These are phyloP conservation scores for Cupressus sempervirens DNA, from an alignment of 75 land plant species.

Conservation along the genomic window DNA sequence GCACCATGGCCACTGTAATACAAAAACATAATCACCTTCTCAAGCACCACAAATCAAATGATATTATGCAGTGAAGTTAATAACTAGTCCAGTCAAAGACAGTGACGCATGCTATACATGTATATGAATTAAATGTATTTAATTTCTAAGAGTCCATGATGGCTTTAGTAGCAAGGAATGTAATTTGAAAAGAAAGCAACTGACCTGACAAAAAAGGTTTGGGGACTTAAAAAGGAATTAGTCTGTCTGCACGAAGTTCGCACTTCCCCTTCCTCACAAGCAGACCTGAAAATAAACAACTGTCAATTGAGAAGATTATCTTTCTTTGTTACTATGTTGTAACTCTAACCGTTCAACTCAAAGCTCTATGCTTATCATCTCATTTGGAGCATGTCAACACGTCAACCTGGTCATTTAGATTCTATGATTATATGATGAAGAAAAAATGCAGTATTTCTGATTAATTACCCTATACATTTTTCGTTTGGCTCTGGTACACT, in stretches of 20 bases:
- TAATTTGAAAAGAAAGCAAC: background rate
- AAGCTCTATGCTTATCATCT: background rate
- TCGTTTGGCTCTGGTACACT: constrained; percentile 2
- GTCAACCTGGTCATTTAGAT: background rate
- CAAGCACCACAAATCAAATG: background rate
- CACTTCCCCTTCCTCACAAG: constrained; percentile 13
- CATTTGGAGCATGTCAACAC: background rate
- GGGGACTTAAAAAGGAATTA: constrained; percentile 9
- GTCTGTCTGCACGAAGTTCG: constrained; percentile 22
- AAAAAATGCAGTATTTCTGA: background rate
- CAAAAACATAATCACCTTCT: background rate
- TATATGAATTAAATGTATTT: background rate
- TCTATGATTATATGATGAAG: background rate
- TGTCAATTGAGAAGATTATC: background rate
- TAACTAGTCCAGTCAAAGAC: background rate
- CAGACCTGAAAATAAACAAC: constrained; percentile 11
- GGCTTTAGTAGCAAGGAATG: background rate
- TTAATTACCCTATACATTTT: background rate
- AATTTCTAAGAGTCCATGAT: background rate
- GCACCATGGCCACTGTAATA: constrained; percentile 64
- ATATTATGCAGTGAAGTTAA: background rate
- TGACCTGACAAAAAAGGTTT: constrained; percentile 34
- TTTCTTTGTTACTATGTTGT: background rate
- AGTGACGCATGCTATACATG: background rate
- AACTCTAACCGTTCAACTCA: background rate